Conservation (phyloP, 2,329 filamentous ascomycete species). For the Stachybotrys chlorohalonatus region DNA sequence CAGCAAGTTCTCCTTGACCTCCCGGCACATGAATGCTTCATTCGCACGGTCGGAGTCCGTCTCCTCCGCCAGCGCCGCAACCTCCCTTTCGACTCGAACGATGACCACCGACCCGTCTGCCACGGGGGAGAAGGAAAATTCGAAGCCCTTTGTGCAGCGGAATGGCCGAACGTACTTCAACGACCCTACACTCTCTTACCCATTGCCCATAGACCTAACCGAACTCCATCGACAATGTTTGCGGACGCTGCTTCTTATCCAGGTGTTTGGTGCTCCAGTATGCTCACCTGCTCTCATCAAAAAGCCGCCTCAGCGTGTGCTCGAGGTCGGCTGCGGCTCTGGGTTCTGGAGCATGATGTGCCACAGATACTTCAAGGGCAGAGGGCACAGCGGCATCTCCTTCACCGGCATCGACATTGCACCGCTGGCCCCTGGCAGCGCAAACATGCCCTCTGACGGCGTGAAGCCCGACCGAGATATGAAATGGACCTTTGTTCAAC, state of each 20-base stretch:
- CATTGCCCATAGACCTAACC: slow-evolving; percentile 77
- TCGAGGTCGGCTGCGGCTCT: slow-evolving; percentile 82
- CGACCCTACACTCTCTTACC: slow-evolving; percentile 64
- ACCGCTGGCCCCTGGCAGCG: slow-evolving; percentile 47
- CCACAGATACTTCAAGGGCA: slow-evolving; percentile 65
- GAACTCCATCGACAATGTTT: slow-evolving; percentile 85
- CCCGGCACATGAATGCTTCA: slow-evolving; percentile 23
- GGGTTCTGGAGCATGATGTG: slow-evolving; percentile 88
- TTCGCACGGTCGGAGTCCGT: slow-evolving; percentile 34
- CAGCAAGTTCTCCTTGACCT: slow-evolving; percentile 16
- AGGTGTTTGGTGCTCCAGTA: slow-evolving; percentile 72
- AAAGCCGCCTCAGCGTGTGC: slow-evolving; percentile 63
- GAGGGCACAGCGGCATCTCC: slow-evolving; percentile 59
- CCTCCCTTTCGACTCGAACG: slow-evolving; percentile 32
- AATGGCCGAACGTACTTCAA: slow-evolving; percentile 78
- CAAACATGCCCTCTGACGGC: slow-evolving; percentile 17
- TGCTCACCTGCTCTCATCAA: slow-evolving; percentile 60
- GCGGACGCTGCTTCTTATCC: slow-evolving; percentile 70
- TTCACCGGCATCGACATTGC: slow-evolving; percentile 81
- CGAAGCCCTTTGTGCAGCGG: slow-evolving; percentile 56
- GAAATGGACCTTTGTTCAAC: slow-evolving; percentile 81
- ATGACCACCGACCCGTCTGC: slow-evolving; percentile 38
- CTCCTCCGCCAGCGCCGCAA: slow-evolving; percentile 35
- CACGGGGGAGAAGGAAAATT: slow-evolving; percentile 30
- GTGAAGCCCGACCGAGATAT: slow-evolving; percentile 60